phyloP scores from a whole-genome alignment of 164 flowering plant genomes.

The Macadamia tetraphylla region DNA sequence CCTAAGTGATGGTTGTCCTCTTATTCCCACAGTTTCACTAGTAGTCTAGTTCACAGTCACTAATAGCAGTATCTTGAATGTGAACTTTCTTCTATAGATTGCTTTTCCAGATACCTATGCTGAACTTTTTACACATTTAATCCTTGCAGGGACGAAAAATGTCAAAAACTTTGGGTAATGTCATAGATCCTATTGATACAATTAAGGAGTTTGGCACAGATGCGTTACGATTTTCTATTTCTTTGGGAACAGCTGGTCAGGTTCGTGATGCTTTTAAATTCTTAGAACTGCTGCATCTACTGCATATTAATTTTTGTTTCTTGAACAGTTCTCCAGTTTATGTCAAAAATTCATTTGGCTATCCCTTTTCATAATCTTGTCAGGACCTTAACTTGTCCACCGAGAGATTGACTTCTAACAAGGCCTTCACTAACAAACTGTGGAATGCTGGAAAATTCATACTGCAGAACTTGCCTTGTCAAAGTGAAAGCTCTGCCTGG shows the following conservation, averaged over 20 bases:
- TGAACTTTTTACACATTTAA: background rate
- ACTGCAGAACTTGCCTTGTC: slow-evolving; percentile 75
- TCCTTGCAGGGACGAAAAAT: slow-evolving; percentile 82
- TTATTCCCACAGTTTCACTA: background rate
- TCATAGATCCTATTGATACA: slow-evolving; percentile 85
- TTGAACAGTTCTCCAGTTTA: background rate
- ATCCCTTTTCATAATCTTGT: slow-evolving; percentile 2
- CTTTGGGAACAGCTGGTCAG: slow-evolving; percentile 97
- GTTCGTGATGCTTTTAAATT: slow-evolving; percentile 34
- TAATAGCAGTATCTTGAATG: too few species aligned
- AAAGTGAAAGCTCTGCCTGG: slow-evolving; percentile 59
- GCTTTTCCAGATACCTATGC: background rate
- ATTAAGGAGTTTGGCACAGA: slow-evolving; percentile 88
- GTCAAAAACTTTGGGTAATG: slow-evolving; percentile 95
- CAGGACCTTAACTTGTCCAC: slow-evolving; percentile 93
- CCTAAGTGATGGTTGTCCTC: too few species aligned
- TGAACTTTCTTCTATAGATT: too few species aligned
- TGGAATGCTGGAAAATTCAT: slow-evolving; percentile 99
- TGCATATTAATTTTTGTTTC: background rate
- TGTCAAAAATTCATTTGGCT: background rate
- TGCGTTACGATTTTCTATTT: slow-evolving; percentile 82
- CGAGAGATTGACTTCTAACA: slow-evolving; percentile 87
- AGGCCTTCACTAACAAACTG: slow-evolving; percentile 91
- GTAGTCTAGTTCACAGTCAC: too few species aligned
- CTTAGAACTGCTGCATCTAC: background rate